Percentiles rank a stretch among this genome's conserved stretches.
Conservation (phyloP, 768 basidiomycete genomes). For the Cystofilobasidium bisporidii region DNA sequence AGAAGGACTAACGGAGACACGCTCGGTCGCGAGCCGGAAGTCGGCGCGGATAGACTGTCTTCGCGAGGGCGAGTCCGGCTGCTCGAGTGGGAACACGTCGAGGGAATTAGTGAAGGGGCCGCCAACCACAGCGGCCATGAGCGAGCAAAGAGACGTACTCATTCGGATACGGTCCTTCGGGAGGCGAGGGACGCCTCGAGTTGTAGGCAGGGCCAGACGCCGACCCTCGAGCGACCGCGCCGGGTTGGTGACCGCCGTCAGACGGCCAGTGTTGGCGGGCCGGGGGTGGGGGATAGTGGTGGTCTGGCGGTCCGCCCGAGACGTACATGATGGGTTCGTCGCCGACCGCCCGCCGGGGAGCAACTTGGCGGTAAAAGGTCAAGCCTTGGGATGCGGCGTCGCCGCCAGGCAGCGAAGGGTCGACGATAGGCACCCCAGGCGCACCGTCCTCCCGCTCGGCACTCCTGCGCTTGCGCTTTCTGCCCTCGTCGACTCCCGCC, state of each 20-base stretch:
- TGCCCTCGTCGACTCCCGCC: background rate
- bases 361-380: background rate
- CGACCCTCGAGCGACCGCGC: too few relatives aligned
- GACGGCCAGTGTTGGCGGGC: background rate
- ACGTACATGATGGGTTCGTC: background rate
- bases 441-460: background rate
- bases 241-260: background rate
- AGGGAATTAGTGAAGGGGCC: too few relatives aligned
- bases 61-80: too few relatives aligned
- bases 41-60: too few relatives aligned
- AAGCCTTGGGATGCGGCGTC: background rate
- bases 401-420: background rate
- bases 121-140: too few relatives aligned
- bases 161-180: too few relatives aligned
- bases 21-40: background rate
- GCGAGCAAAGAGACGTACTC: too few relatives aligned
- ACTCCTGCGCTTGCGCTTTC: background rate
- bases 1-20: background rate
- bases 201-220: too few relatives aligned
- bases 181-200: too few relatives aligned
- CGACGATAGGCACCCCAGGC: background rate
- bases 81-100: too few relatives aligned
- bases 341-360: background rate
- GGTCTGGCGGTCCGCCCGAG: background rate
- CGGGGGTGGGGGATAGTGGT: background rate